phyloP scores from a whole-genome alignment of 2,329 filamentous ascomycete genomes.

The Sclerotinia subarctica region DNA sequence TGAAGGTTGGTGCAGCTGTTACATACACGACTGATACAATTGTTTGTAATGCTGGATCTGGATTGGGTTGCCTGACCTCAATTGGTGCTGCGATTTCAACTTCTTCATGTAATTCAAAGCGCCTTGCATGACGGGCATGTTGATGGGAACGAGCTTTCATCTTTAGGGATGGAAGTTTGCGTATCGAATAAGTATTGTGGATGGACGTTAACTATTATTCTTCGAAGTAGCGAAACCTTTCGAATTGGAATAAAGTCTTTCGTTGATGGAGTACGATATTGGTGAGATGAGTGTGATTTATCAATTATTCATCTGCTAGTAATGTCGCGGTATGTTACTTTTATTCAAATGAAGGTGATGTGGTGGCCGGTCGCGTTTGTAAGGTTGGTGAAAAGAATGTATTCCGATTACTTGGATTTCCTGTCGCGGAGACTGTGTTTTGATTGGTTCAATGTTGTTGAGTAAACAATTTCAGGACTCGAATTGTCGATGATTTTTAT shows the following conservation, averaged over 20 bases:
- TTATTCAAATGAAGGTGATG: background rate
- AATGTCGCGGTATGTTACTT: background rate
- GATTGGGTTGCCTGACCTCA: constrained; percentile 14
- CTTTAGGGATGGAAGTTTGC: constrained; percentile 14
- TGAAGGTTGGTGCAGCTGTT: constrained; percentile 51
- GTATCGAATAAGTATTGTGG: background rate
- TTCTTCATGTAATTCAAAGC: constrained; percentile 23
- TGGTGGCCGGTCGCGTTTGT: background rate
- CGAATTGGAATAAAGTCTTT: background rate
- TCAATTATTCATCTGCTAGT: background rate
- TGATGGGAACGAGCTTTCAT: constrained; percentile 34
- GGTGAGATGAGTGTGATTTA: background rate
- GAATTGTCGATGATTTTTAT: background rate
- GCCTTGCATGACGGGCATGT: constrained; percentile 29
- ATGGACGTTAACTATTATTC: constrained; percentile 10
- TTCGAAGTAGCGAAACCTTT: background rate
- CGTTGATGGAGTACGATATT: background rate
- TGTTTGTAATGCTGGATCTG: constrained; percentile 31
- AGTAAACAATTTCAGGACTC: background rate
- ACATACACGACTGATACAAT: constrained; percentile 49
- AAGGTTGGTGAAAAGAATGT: constrained; percentile 7
- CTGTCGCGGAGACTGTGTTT: background rate
- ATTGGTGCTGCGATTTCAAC: constrained; percentile 23
- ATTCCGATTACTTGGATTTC: background rate
- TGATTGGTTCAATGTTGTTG: background rate